Evolutionary conservation across 2,329 filamentous ascomycete species (phyloP).

Genomic region (Xylaria sp.): DNA sequence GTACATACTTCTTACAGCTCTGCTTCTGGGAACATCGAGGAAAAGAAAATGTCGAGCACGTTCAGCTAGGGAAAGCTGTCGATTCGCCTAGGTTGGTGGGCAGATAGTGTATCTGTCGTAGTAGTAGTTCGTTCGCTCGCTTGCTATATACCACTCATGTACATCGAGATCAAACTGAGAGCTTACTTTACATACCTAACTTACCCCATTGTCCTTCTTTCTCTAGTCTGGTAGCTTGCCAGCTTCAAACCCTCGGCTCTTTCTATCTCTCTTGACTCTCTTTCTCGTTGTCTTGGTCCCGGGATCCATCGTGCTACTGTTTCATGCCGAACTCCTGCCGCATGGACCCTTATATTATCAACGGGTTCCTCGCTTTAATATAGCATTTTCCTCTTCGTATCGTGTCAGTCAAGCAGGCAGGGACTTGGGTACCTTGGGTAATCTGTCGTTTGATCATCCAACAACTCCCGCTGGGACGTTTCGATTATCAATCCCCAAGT

Average conservation of each 20-base stretch:
- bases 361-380: constrained; percentile 17
- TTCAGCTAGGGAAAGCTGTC: background rate
- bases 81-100: background rate
- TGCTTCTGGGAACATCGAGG: constrained; percentile 21
- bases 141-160: background rate
- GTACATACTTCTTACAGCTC: background rate
- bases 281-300: background rate
- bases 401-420: constrained; percentile 19
- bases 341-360: constrained; percentile 27
- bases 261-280: no score
- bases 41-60: constrained; percentile 29
- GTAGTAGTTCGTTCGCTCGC: background rate
- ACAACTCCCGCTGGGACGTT: constrained; percentile 32
- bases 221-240: background rate
- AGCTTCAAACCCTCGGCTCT: background rate
- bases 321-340: constrained; percentile 32
- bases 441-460: constrained; percentile 36
- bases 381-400: constrained; percentile 19
- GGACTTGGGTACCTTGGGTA: constrained; percentile 24
- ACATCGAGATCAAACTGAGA: background rate
- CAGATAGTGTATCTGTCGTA: background rate
- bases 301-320: constrained; percentile 11
- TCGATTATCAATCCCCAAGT: constrained; percentile 24
- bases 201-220: background rate
- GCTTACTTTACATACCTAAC: background rate